phyloP scores from a whole-genome alignment of 202 grass and related monocot species.

The Schoenoplectus triqueter region DNA sequence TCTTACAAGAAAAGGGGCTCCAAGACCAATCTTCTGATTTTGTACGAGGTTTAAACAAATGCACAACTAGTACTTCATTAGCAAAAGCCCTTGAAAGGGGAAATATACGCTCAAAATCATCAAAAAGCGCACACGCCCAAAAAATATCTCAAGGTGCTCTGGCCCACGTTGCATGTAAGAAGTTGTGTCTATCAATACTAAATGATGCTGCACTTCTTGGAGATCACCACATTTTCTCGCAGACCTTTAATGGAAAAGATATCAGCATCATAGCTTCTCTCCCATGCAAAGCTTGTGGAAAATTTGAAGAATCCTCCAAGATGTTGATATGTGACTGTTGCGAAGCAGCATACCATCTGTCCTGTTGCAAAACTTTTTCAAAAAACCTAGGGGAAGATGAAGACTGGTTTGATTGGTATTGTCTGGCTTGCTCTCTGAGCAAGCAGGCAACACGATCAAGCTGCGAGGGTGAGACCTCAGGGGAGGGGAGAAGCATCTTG shows the following conservation, averaged over 20 bases:
- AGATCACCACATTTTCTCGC: conserved; percentile 30
- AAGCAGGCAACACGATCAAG: conserved; percentile 55
- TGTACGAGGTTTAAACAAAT: conserved; percentile 22
- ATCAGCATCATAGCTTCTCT: conserved; percentile 48
- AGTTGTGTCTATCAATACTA: conserved; percentile 68
- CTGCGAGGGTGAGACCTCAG: conserved; percentile 14
- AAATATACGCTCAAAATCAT: conserved; percentile 33
- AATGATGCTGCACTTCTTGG: conserved; percentile 46
- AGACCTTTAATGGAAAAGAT: conserved; percentile 38
- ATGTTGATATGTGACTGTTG: conserved; percentile 90
- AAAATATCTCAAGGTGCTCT: conserved; percentile 16
- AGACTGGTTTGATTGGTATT: conserved; percentile 55
- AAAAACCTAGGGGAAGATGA: conserved; percentile 58
- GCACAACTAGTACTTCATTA: conserved; percentile 19
- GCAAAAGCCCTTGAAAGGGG: not conserved
- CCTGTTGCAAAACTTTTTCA: conserved; percentile 53
- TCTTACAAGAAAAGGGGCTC: conserved; percentile 31
- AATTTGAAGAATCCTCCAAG: conserved; percentile 60
- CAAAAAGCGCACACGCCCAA: conserved; percentile 30
- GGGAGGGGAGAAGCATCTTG: not conserved
- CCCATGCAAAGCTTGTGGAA: conserved; percentile 55
- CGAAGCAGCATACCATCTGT: conserved; percentile 79
- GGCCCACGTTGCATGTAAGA: conserved; percentile 33
- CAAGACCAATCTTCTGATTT: conserved; percentile 40
- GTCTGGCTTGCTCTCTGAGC: conserved; percentile 50